Percentiles rank a stretch among this genome's conserved stretches.
Conservation (phyloP, 2,329 filamentous ascomycete species). For the Neurospora sp. region DNA sequence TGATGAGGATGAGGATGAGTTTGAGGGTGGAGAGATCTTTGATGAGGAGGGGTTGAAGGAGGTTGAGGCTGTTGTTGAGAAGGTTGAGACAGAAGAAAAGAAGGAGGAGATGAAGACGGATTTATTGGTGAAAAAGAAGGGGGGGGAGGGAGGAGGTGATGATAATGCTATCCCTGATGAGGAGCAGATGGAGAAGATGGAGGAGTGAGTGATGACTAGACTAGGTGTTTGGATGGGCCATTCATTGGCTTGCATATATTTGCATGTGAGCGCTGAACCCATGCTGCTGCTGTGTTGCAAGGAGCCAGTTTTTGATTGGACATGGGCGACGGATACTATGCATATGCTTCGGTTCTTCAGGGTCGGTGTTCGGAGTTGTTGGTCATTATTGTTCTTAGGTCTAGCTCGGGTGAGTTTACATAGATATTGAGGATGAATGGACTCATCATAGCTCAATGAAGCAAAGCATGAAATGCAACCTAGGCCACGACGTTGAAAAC, state of each 20-base stretch:
- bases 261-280: neutral
- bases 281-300: neutral
- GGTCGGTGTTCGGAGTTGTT: neutral
- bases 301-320: neutral
- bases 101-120: conserved; percentile 9
- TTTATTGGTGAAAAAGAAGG: conserved; percentile 6
- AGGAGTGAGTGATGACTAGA: neutral
- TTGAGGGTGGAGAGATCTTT: conserved; percentile 10
- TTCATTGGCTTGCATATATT: neutral
- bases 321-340: neutral
- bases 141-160: neutral
- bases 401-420: neutral
- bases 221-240: neutral
- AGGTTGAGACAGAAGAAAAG: conserved; percentile 7
- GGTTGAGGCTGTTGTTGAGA: conserved; percentile 15
- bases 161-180: neutral
- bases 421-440: neutral
- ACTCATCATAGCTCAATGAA: neutral
- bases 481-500: neutral
- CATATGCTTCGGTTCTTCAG: neutral
- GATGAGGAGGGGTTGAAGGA: conserved; percentile 4
- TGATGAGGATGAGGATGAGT: conserved; percentile 7
- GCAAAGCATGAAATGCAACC: neutral
- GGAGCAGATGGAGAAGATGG: neutral
- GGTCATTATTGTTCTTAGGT: neutral